Base-by-base conservation (phyloP, 228 moss, liverwort and hornwort genomes). In the Sphagnum fallax region DNA sequence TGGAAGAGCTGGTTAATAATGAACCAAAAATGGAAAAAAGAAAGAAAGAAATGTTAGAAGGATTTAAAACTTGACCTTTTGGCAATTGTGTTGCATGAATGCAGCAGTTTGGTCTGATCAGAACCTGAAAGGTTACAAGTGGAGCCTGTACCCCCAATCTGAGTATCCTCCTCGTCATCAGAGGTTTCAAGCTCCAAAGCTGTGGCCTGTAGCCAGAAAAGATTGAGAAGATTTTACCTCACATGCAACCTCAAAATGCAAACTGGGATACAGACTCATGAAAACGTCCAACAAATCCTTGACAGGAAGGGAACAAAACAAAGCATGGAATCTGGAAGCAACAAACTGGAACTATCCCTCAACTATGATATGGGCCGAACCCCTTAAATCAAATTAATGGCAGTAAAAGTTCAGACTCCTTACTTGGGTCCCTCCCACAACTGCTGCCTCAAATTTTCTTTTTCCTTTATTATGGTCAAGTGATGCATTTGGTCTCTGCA, bases 161-260 rank as follows among this genome's bases (percentile, higher is more conserved):
- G 68, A 47, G 63, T 67, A 4, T 84, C 75, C 5, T 81, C 83
- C 16, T 81, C 95, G 5, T 90, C 90, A 63, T 86, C 88, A 10
- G 95, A 92, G 64, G 92, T 90, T 67, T 83, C 79, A 4, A 95
- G 81, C 84, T 90, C 89, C 82, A 92, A 83, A 76, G 92, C 90
- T 73, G 83, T 81, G 73, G 85, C 87, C 92, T 95, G 75, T 49
- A 66, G 68, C 32, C 32, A 32, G 32, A 32, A 32, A 32, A 32
- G 32, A 32, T 32, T 32, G 32, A 32, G 32, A 32, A 32, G 32
- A 32, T 32, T 32, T 32, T 32, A 32, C 32, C 32, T 32, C 32
- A 32, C 32, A 32, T 32, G 32, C 32, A 32, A 32, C 32, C 1
- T 32, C 32, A 32, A 32, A 32, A 51, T 67, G 50, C 55, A 8